Evolutionary conservation across 2,329 filamentous ascomycete genomes (phyloP).

Genomic region (Arachnomyces sp.): DNA sequence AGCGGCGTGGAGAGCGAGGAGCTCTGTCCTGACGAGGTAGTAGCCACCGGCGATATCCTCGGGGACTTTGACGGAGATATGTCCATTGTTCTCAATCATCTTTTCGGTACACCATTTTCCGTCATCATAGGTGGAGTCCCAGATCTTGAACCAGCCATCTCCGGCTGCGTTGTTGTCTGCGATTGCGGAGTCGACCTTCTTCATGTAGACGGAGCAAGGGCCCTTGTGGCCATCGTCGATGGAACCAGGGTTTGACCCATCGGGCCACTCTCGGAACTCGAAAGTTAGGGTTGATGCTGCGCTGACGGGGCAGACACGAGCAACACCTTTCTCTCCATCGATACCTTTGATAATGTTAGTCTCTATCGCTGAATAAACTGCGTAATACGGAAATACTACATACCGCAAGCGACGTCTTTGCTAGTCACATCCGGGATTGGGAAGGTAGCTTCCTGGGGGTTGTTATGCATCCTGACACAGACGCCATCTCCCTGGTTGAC

Average conservation of each 20-base stretch:
- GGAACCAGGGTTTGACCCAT: slow-evolving; percentile 45
- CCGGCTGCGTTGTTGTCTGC: slow-evolving; percentile 46
- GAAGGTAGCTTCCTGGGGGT: slow-evolving; percentile 44
- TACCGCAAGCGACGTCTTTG: slow-evolving; percentile 64
- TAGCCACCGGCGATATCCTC: slow-evolving; percentile 53
- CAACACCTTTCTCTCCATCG: slow-evolving; percentile 41
- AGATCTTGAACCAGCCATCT: slow-evolving; percentile 71
- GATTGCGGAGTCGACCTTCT: slow-evolving; percentile 53
- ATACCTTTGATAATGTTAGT: slow-evolving; percentile 27
- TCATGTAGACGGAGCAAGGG: slow-evolving; percentile 66
- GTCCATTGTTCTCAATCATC: slow-evolving; percentile 56
- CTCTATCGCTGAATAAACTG: not conserved
- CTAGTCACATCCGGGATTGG: slow-evolving; percentile 53
- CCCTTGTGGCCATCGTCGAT: slow-evolving; percentile 58
- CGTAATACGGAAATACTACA: slow-evolving; percentile 15
- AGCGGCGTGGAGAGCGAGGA: slow-evolving; percentile 60
- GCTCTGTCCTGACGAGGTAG: slow-evolving; percentile 64
- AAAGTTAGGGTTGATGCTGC: slow-evolving; percentile 55
- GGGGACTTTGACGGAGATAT: slow-evolving; percentile 56
- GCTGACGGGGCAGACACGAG: slow-evolving; percentile 38
- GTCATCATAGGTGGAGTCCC: slow-evolving; percentile 58
- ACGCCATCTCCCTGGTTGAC: slow-evolving; percentile 60
- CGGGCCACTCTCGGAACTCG: slow-evolving; percentile 55
- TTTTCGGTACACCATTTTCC: slow-evolving; percentile 62
- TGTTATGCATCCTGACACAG: slow-evolving; percentile 59